Percentiles rank a stretch among this genome's conserved stretches.
Evolutionary conservation across 305 asterid genomes (phyloP).

Genomic region (Fraxinus sp.): DNA sequence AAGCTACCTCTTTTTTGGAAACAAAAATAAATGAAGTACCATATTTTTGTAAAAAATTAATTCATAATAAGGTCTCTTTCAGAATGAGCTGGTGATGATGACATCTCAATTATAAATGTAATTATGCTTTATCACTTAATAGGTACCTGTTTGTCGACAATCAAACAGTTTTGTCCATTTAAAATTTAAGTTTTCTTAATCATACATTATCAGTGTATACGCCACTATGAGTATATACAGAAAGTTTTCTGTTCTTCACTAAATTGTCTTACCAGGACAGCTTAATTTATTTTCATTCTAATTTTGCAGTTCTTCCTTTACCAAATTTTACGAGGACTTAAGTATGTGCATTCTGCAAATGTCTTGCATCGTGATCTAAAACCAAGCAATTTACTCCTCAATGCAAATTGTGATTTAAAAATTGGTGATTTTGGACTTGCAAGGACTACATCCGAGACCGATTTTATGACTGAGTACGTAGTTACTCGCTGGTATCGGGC

Average conservation of each 20-base stretch:
- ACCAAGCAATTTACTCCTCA: conserved; percentile 56
- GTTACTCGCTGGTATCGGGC: conserved; percentile 61
- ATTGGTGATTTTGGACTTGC: conserved; percentile 66
- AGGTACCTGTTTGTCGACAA: neutral
- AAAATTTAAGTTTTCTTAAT: neutral
- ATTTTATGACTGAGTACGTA: conserved; percentile 60
- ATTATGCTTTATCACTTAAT: neutral
- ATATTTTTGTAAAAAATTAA: neutral
- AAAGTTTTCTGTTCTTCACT: neutral
- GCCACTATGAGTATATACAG: too few species aligned
- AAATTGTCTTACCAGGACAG: too few species aligned
- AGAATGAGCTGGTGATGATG: neutral
- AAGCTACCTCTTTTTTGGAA: neutral
- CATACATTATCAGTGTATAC: neutral
- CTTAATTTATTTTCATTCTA: conserved; percentile 11
- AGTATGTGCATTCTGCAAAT: conserved; percentile 54
- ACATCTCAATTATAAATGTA: neutral
- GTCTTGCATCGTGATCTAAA: conserved; percentile 57
- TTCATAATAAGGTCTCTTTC: neutral
- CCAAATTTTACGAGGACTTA: conserved; percentile 46
- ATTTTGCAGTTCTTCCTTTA: conserved; percentile 30
- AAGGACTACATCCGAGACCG: conserved; percentile 54
- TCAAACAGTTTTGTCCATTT: neutral
- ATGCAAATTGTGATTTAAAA: conserved; percentile 53
- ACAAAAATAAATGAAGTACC: neutral